These are phyloP conservation scores for Flaveria linearis DNA, from an alignment of 129 eudicot genomes.

Conservation along the genomic window DNA sequence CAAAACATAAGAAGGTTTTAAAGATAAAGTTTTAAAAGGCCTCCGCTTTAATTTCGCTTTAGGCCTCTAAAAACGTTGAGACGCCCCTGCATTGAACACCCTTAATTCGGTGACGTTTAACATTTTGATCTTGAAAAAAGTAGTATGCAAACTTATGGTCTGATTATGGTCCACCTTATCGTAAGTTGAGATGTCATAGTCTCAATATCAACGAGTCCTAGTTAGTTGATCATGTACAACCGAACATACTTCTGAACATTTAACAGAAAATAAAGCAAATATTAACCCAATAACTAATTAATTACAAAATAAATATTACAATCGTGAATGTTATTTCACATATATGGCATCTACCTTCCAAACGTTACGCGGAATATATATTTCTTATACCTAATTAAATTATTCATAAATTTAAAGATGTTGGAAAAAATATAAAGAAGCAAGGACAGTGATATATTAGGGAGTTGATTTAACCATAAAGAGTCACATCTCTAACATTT, in stretches of 20 bases:
- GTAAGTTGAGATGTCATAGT: conserved; percentile 41
- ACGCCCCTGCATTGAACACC: too few relatives aligned
- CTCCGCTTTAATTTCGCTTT: too few relatives aligned
- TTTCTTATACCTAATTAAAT: too few relatives aligned
- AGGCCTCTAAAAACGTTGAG: too few relatives aligned
- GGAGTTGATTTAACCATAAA: neutral
- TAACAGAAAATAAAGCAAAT: neutral
- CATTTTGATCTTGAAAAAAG: neutral
- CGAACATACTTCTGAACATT: neutral
- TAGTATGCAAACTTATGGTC: conserved; percentile 6
- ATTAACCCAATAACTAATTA: neutral
- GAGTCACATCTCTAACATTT: neutral
- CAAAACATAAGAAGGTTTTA: too few relatives aligned
- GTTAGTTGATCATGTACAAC: neutral
- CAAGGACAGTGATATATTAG: neutral
- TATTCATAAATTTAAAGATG: too few relatives aligned
- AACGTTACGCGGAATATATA: neutral
- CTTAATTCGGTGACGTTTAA: neutral
- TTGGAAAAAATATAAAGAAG: too few relatives aligned
- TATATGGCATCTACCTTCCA: neutral
- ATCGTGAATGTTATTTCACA: neutral
- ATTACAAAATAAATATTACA: neutral
- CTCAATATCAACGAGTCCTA: neutral
- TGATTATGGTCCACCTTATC: conserved; percentile 40
- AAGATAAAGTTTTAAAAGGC: too few relatives aligned